Conservation (phyloP, 2,329 filamentous ascomycete species). For the Cylindrodendrum hubeiense region DNA sequence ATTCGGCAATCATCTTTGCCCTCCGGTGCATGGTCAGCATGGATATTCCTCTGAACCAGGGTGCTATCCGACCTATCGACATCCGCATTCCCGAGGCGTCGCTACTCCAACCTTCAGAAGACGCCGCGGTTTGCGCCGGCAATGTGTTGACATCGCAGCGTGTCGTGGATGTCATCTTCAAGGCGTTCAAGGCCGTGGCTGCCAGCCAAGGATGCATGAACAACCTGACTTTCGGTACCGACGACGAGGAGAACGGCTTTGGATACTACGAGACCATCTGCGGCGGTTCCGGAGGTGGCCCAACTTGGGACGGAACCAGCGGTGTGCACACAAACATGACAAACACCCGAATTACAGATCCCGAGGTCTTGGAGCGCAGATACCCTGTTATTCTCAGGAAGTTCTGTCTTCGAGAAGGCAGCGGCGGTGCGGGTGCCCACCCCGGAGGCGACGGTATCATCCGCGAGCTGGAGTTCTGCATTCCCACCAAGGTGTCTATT, state of each 20-base stretch:
- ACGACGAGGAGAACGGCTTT: conserved; percentile 54
- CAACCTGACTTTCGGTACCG: conserved; percentile 85
- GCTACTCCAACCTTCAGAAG: conserved; percentile 79
- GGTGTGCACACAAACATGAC: conserved; percentile 69
- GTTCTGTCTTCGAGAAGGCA: conserved; percentile 73
- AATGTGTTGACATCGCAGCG: conserved; percentile 70
- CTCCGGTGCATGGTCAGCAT: conserved; percentile 82
- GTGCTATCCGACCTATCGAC: conserved; percentile 79
- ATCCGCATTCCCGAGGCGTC: conserved; percentile 78
- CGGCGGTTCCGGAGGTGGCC: conserved; percentile 76
- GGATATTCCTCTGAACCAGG: conserved; percentile 86
- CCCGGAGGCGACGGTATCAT: conserved; percentile 80
- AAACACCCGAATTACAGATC: conserved; percentile 78
- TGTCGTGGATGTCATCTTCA: conserved; percentile 60
- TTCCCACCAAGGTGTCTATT: conserved; percentile 80
- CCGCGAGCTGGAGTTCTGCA: conserved; percentile 81
- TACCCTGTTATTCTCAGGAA: conserved; percentile 80
- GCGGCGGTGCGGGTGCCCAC: conserved; percentile 73
- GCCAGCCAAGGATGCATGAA: conserved; percentile 85
- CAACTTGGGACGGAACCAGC: conserved; percentile 55
- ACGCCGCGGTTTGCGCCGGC: conserved; percentile 83
- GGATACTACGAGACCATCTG: conserved; percentile 70
- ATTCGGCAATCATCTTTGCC: conserved; percentile 86
- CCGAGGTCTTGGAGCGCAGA: conserved; percentile 55
- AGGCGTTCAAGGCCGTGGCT: conserved; percentile 81